Conservation (phyloP, 129 eudicot genomes). For the Helichrysum umbraculigerum region DNA sequence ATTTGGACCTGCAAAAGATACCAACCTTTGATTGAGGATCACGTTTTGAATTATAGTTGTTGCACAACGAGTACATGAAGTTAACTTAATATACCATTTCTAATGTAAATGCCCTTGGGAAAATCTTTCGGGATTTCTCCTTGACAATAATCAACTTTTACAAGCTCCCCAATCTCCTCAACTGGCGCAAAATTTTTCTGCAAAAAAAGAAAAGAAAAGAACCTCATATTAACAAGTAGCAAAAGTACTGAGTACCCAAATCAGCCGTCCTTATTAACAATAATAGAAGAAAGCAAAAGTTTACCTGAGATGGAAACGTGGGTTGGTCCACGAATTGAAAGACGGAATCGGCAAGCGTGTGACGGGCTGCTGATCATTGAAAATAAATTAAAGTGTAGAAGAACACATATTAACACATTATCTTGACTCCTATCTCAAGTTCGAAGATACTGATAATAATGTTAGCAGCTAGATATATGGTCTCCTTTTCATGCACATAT, state of each 20-base stretch:
- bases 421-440: background rate
- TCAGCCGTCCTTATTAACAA: no score
- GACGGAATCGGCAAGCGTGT: constrained; percentile 26
- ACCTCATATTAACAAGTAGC: background rate
- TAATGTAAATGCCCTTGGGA: constrained; percentile 55
- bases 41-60: no score
- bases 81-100: constrained; percentile 45
- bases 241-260: no score
- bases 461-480: no score
- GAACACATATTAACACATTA: background rate
- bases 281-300: no score
- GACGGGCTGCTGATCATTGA: background rate
- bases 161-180: constrained; percentile 38
- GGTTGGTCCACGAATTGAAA: constrained; percentile 39
- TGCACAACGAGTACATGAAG: no score
- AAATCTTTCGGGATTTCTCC: constrained; percentile 47
- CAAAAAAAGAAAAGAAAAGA: background rate
- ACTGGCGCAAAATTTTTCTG: constrained; percentile 57
- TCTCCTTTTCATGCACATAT: no score
- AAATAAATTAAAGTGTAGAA: no score
- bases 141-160: constrained; percentile 22
- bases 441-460: background rate
- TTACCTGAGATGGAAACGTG: constrained; percentile 35
- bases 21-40: no score
- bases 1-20: constrained; percentile 24